Conservation (phyloP, 2,329 filamentous ascomycete genomes). For the Zymoseptoria passerinii region DNA sequence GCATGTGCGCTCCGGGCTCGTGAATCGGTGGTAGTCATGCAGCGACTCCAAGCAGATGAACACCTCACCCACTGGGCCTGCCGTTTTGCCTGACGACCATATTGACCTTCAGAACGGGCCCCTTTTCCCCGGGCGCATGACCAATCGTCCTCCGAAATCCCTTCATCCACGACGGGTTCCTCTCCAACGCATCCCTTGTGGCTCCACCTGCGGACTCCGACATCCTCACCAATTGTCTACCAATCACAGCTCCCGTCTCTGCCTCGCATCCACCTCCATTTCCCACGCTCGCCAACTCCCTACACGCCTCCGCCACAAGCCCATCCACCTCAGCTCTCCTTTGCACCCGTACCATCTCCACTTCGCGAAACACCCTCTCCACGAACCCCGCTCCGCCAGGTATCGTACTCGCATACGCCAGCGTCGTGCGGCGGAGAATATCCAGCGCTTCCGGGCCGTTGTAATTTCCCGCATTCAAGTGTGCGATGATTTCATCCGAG, state of each 20-base stretch:
- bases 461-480: constrained; percentile 23
- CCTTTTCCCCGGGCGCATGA: constrained; percentile 11
- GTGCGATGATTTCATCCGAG: constrained; percentile 21
- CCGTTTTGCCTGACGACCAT: constrained; percentile 20
- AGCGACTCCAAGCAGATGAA: too few relatives aligned
- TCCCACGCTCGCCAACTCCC: constrained; percentile 16
- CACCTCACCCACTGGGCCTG: neutral
- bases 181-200: constrained; percentile 20
- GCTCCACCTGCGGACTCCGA: constrained; percentile 17
- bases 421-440: constrained; percentile 22
- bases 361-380: constrained; percentile 23
- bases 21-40: too few relatives aligned
- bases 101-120: constrained; percentile 23
- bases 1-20: too few relatives aligned
- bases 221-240: constrained; percentile 19
- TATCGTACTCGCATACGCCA: constrained; percentile 23
- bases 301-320: constrained; percentile 16
- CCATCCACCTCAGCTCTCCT: constrained; percentile 21
- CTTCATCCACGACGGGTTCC: constrained; percentile 22
- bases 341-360: constrained; percentile 19
- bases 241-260: constrained; percentile 17
- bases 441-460: constrained; percentile 25
- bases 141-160: constrained; percentile 5
- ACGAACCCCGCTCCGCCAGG: constrained; percentile 22
- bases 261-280: constrained; percentile 14